Conservation (phyloP, 768 basidiomycete species). For the Botryobasidium botryosum region DNA sequence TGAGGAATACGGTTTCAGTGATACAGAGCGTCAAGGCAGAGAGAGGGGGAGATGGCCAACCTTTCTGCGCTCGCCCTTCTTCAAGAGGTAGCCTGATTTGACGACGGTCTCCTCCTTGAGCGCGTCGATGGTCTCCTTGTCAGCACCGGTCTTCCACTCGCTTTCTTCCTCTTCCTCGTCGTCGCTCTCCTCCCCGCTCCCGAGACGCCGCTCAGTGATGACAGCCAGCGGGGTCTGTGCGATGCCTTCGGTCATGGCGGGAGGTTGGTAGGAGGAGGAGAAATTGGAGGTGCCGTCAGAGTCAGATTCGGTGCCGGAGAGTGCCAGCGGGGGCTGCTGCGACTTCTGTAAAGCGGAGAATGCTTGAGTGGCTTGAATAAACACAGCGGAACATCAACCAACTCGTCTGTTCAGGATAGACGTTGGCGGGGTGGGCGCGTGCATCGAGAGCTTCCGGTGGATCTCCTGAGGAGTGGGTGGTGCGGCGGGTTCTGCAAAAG, state of each 20-base stretch:
- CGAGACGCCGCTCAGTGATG: constrained; percentile 57
- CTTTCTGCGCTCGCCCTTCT: constrained; percentile 96
- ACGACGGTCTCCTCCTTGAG: constrained; percentile 35
- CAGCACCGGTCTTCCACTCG: constrained; percentile 36
- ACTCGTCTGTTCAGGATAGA: constrained; percentile 1
- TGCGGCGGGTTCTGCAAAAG: constrained; percentile 20
- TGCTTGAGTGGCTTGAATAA: neutral
- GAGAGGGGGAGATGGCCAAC: constrained; percentile 27
- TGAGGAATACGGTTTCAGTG: constrained; percentile 19
- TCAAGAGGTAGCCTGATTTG: constrained; percentile 89
- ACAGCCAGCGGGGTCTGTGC: constrained; percentile 44
- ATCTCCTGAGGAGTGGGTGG: constrained; percentile 80
- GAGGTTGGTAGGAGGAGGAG: constrained; percentile 21
- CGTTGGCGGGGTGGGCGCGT: constrained; percentile 4
- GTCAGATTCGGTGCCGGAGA: constrained; percentile 75
- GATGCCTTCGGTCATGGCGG: constrained; percentile 15
- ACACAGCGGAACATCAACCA: too few species aligned
- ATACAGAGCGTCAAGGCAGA: neutral
- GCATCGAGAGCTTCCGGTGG: constrained; percentile 51
- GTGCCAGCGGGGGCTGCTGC: constrained; percentile 20
- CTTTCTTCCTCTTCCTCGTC: constrained; percentile 44
- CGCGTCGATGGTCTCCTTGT: constrained; percentile 20
- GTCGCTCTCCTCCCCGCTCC: constrained; percentile 54
- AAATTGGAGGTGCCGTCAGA: constrained; percentile 38
- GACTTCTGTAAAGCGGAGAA: constrained; percentile 9